Evolutionary conservation across 257 asterid species (phyloP).

Genomic region (Nicotiana sylvestris): DNA sequence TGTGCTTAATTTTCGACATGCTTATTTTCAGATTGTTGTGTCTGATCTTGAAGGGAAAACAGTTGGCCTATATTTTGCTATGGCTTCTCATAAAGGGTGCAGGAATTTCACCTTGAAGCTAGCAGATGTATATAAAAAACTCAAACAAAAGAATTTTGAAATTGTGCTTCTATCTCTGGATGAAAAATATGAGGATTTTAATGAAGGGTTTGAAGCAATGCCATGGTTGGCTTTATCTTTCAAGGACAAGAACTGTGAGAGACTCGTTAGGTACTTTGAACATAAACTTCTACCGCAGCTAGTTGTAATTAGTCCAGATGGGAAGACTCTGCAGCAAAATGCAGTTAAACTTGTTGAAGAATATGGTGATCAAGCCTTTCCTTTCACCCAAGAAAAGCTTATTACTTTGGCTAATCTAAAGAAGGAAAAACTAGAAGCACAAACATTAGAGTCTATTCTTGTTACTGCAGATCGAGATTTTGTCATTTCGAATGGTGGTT

Average conservation of each 20-base stretch:
- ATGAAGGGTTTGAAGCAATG: constrained; percentile 15
- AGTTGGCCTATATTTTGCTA: constrained; percentile 21
- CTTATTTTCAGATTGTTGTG: constrained; percentile 20
- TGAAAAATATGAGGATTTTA: constrained; percentile 20
- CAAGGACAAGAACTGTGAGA: constrained; percentile 24
- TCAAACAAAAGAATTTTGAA: constrained; percentile 22
- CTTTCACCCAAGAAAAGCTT: constrained; percentile 27
- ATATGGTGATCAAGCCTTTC: constrained; percentile 31
- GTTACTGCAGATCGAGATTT: constrained; percentile 23
- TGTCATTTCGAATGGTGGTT: constrained; percentile 26
- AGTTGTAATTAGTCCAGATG: constrained; percentile 31
- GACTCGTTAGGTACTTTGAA: constrained; percentile 21
- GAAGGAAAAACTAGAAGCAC: constrained; percentile 26
- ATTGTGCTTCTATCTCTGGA: constrained; percentile 25
- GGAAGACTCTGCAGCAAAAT: constrained; percentile 23
- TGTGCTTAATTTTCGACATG: not conserved
- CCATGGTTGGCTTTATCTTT: constrained; percentile 36
- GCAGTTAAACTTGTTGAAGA: constrained; percentile 28
- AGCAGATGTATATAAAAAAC: constrained; percentile 17
- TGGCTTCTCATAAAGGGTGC: constrained; percentile 15
- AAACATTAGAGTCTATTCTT: constrained; percentile 29
- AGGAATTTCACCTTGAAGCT: constrained; percentile 18
- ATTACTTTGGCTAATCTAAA: constrained; percentile 16
- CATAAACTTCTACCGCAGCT: constrained; percentile 20
- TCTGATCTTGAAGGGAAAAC: constrained; percentile 34